These are phyloP conservation scores for Pugionium dolabratum DNA, from an alignment of 345 rosid species.

Conservation along the genomic window DNA sequence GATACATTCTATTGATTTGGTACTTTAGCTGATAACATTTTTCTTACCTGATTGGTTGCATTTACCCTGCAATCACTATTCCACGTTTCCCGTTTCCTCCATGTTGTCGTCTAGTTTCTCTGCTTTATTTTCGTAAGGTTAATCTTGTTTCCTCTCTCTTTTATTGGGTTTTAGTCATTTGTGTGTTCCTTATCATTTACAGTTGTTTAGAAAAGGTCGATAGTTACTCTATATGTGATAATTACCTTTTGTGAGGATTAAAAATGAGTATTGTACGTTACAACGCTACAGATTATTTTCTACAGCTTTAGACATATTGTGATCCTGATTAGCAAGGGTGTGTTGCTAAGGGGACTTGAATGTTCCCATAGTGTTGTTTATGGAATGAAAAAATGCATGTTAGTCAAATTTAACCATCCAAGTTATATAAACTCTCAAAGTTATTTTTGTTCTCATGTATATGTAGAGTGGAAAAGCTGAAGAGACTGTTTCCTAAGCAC, in stretches of 20 bases:
- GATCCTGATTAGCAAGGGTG: too few relatives aligned
- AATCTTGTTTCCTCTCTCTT: conserved; percentile 5
- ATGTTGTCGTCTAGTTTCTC: background rate
- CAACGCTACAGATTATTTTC: too few relatives aligned
- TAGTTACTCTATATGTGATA: background rate
- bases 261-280: too few relatives aligned
- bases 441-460: conserved; percentile 7
- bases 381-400: background rate
- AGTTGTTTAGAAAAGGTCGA: background rate
- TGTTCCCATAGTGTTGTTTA: background rate
- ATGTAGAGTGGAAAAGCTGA: conserved; percentile 55
- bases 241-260: too few relatives aligned
- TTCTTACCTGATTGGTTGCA: background rate
- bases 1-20: background rate
- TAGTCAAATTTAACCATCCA: background rate
- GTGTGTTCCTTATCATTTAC: background rate
- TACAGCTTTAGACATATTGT: too few relatives aligned
- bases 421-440: background rate
- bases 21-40: background rate
- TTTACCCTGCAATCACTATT: background rate
- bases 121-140: background rate
- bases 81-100: background rate
- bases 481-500: conserved; percentile 49
- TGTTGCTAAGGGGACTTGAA: background rate
- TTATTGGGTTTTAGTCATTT: background rate